Conservation (phyloP, 371 early-diverging fungal species). For the Saksenaea oblongispora region DNA sequence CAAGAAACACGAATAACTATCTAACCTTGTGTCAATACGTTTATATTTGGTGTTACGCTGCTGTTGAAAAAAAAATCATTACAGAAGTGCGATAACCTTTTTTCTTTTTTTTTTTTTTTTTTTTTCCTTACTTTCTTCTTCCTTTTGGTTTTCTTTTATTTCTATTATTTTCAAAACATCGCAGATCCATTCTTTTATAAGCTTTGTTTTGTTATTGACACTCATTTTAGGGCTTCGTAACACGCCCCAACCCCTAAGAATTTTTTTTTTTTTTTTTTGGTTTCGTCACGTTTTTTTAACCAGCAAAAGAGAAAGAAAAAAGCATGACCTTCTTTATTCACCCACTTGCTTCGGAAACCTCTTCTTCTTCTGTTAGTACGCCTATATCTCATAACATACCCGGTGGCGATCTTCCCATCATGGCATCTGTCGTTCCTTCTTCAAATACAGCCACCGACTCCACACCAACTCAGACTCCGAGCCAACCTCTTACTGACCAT, state of each 20-base stretch:
- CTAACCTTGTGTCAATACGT: slow-evolving; percentile 1
- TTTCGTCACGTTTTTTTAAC: slow-evolving; percentile 11
- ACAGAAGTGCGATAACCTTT: slow-evolving; percentile 5
- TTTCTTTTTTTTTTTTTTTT: slow-evolving; percentile 4
- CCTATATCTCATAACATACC: slow-evolving; percentile 1
- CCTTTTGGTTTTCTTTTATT: background rate
- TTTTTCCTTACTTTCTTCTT: slow-evolving; percentile 1
- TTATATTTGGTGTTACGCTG: slow-evolving; percentile 14
- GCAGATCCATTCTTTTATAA: background rate
- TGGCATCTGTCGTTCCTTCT: slow-evolving; percentile 15
- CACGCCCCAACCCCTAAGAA: slow-evolving; percentile 7
- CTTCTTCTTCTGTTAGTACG: slow-evolving; percentile 6
- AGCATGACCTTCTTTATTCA: slow-evolving; percentile 27
- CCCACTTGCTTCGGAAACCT: slow-evolving; percentile 17
- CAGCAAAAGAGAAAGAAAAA: slow-evolving; percentile 11
- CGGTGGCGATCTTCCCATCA: slow-evolving; percentile 10
- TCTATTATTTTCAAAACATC: background rate
- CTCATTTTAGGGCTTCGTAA: slow-evolving; percentile 11
- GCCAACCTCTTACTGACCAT: slow-evolving; percentile 13
- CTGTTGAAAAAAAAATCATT: slow-evolving; percentile 8
- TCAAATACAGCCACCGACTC: slow-evolving; percentile 12
- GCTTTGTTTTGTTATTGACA: slow-evolving; percentile 8
- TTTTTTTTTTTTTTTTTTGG: slow-evolving; percentile 9
- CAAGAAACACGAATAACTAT: background rate
- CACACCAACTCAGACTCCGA: slow-evolving; percentile 20